Evolutionary conservation across 2,329 filamentous ascomycete species (phyloP), one percentile per base, ranked within the genome.

Genomic region (Aspergillus uvarum): DNA sequence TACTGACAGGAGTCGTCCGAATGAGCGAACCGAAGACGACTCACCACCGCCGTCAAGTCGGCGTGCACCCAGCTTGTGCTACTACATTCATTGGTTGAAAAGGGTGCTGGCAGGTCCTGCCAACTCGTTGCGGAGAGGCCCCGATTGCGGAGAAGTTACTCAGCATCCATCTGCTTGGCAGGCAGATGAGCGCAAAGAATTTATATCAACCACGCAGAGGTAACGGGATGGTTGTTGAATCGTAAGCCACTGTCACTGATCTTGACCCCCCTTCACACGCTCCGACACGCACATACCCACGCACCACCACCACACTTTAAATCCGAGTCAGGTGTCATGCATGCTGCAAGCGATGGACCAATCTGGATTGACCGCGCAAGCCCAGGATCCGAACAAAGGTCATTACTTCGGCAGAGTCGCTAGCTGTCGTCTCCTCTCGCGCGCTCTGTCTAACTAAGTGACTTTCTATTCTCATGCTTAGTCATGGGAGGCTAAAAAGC

Each of bases 321-420:
- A 11, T 54, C 42, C 42, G 52, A 54, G 42, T 32, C 52, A 38
- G 50, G 51, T 29, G 47, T 54, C 50, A 51, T 59, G 57, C 57
- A 59, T 51, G 31, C 53, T 49, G 53, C 57, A 51, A 12, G 52
- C 44, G 51, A 54, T 22, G 52, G 24, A 38, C 57, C 57, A 59
- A 59, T 59, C 44, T 54, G 52, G 44, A 24, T 51, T 19, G 29
- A 47, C 21, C 48, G n/a, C 51, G 29, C 35, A 26, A 47, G 21
- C 32, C 11, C 14, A 42, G 31, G 32, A 29, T 35, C 31, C 29
- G 42, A 32, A 29, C 24, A 48, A 26, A 55, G 51, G 32, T 47
- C 38, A 4, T 42, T 44, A 26, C 51, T 21, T n/a, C 51, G 4
- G 32, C 31, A 21, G 19, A 24, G 14, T 44, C 31, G n/a, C 19